These are phyloP conservation scores for Bothriochloa decipiens DNA, from an alignment of 176 grass and related monocot species.

Conservation along the genomic window DNA sequence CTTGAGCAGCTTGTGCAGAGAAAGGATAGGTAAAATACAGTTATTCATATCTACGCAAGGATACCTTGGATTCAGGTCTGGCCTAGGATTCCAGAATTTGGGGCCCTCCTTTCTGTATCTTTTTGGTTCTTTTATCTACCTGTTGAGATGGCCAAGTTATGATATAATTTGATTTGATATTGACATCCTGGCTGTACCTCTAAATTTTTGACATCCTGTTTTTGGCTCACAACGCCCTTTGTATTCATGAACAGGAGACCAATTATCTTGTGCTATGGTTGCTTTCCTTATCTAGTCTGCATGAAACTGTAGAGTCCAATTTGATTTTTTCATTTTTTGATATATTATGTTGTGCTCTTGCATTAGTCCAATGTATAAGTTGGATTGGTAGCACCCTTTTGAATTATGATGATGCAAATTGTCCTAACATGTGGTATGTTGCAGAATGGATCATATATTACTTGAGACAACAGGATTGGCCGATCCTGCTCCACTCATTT, in stretches of 20 bases:
- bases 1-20: constrained; percentile 93
- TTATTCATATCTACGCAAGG: neutral
- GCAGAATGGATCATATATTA: constrained; percentile 98
- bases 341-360: neutral
- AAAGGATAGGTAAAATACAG: constrained; percentile 71
- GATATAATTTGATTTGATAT: constrained; percentile 1
- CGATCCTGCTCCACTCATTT: constrained; percentile 89
- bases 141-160: constrained; percentile 2
- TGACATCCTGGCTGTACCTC: neutral
- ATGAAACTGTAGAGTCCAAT: neutral
- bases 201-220: neutral
- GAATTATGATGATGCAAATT: constrained; percentile 9
- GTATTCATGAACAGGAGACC: neutral
- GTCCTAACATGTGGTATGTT: constrained; percentile 37
- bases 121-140: neutral
- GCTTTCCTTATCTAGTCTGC: constrained; percentile 5
- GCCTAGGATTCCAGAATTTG: neutral
- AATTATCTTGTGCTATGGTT: constrained; percentile 9
- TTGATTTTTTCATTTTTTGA: neutral
- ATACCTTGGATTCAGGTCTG: neutral
- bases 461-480: constrained; percentile 96
- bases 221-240: constrained; percentile 13
- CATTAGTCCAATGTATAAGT: constrained; percentile 5
- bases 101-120: constrained; percentile 15
- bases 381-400: constrained; percentile 25